phyloP scores from a whole-genome alignment of 164 flowering plant species.

The Macadamia tetraphylla region DNA sequence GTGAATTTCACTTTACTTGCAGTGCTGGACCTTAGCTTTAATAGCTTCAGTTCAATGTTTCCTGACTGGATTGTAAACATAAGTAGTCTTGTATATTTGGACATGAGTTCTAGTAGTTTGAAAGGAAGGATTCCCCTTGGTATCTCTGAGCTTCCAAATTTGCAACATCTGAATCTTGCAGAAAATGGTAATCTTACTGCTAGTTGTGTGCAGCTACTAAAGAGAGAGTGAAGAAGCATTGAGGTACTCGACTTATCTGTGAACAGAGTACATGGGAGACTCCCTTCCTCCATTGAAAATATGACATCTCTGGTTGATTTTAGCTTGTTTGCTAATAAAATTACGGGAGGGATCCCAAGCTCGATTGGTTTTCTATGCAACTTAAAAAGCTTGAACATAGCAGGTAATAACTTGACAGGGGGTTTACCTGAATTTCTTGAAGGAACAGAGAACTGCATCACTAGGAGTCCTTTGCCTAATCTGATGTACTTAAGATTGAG shows the following conservation, averaged over 20 bases:
- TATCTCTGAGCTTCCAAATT: slow-evolving; percentile 25
- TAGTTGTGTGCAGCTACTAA: neutral
- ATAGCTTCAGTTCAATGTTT: slow-evolving; percentile 20
- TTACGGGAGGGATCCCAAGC: slow-evolving; percentile 27
- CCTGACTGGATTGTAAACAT: slow-evolving; percentile 25
- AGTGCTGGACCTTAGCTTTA: slow-evolving; percentile 28
- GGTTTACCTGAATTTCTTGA: slow-evolving; percentile 25
- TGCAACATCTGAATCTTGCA: slow-evolving; percentile 19
- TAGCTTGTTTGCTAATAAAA: slow-evolving; percentile 12
- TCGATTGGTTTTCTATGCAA: slow-evolving; percentile 30
- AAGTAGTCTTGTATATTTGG: slow-evolving; percentile 19
- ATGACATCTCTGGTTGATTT: slow-evolving; percentile 20
- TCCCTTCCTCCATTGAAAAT: slow-evolving; percentile 29
- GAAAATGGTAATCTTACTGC: slow-evolving; percentile 18
- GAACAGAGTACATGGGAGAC: slow-evolving; percentile 28
- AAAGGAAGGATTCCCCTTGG: slow-evolving; percentile 33
- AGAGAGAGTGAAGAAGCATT: slow-evolving; percentile 5
- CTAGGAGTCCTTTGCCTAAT: slow-evolving; percentile 19
- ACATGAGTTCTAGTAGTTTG: slow-evolving; percentile 15
- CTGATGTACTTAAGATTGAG: slow-evolving; percentile 19
- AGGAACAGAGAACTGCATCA: slow-evolving; percentile 11
- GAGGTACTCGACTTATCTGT: slow-evolving; percentile 18
- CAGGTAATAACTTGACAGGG: slow-evolving; percentile 28
- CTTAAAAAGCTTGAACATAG: slow-evolving; percentile 18
- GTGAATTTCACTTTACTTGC: slow-evolving; percentile 31